Base-by-base conservation (phyloP, 73 alveolate species). In the Paramecium bursaria region DNA sequence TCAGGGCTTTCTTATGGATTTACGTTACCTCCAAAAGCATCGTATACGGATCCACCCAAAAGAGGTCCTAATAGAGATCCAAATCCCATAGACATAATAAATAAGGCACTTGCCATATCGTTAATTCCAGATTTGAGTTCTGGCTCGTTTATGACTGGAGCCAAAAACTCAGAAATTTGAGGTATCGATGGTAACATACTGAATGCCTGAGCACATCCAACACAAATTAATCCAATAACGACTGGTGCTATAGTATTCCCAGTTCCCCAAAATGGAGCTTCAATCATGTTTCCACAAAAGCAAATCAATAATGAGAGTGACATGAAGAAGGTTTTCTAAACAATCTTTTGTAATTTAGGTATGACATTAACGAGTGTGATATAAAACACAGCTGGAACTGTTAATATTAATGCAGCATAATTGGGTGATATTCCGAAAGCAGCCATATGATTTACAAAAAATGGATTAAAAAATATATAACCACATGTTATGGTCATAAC, bases 211-310 rank as follows among this genome's bases (percentile, higher is more conserved):
- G 82, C 26, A 21, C 22, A 21, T 25, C 82, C 82, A n/a, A 67
- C 82, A n/a, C 33, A 42, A 5, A 67, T 67, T 14, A 67, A 42
- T 35, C 82, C 82, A 67, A 67, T 33, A n/a, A 67, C 44, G 4
- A 67, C 82, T 25, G 50, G 26, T 39, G 55, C 55, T 15, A 67
- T 9, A 9, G 82, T 67, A 67, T 67, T 67, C 7, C 55, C 82
- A 39, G 26, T 35, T 19, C 82, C 82, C 82, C 82, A 67, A 67
- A 67, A 67, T 39, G 82, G 82, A 2, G 82, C 82, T 67, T 67
- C 82, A 7, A 67, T 2, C 82, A 67, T 67, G 7, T 67, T 67
- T 3, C 82, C 82, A 35, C 47, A 21, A 67, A 67, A 67, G 13
- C 82, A 67, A 17, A 67, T 14, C 46, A 67, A 4, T 42, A 67